phyloP scores from a whole-genome alignment of 1,284 basidiomycete species.

The Phenoliferia sp. region DNA sequence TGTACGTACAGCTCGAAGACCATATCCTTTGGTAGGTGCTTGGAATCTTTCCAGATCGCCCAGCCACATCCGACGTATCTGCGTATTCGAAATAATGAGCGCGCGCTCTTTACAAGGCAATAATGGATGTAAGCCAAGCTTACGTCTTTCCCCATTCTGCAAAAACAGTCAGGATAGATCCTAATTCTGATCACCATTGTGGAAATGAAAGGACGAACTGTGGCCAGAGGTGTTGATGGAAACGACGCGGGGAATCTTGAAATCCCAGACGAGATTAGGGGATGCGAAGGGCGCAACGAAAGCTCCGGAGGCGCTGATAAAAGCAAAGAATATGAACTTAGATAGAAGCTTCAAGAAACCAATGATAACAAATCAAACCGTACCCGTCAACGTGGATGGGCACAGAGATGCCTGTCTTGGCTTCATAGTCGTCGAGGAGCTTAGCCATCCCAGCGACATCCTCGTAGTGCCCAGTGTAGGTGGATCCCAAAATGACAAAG shows the following conservation, averaged over 20 bases:
- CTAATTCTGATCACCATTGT: too few relatives aligned
- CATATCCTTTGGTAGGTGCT: conserved; percentile 29
- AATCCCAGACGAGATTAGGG: conserved; percentile 79
- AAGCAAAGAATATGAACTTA: background rate
- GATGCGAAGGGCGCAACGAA: conserved; percentile 53
- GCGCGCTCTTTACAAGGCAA: too few relatives aligned
- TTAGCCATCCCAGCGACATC: conserved; percentile 81
- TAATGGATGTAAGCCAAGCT: too few relatives aligned
- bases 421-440: conserved; percentile 78
- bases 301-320: conserved; percentile 59
- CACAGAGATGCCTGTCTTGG: conserved; percentile 58
- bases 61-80: conserved; percentile 76
- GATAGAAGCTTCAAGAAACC: background rate
- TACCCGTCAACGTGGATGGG: conserved; percentile 73
- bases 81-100: background rate
- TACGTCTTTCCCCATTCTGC: conserved; percentile 60
- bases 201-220: too few relatives aligned
- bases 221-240: conserved; percentile 61
- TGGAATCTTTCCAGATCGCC: conserved; percentile 74
- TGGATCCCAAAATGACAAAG: conserved; percentile 68
- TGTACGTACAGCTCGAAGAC: conserved; percentile 7
- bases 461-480: conserved; percentile 92
- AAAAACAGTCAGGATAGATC: conserved; percentile 89
- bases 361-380: background rate
- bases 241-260: conserved; percentile 77